phyloP scores from a whole-genome alignment of 352 stramenopile genomes.

The Phytophthora sp. region DNA sequence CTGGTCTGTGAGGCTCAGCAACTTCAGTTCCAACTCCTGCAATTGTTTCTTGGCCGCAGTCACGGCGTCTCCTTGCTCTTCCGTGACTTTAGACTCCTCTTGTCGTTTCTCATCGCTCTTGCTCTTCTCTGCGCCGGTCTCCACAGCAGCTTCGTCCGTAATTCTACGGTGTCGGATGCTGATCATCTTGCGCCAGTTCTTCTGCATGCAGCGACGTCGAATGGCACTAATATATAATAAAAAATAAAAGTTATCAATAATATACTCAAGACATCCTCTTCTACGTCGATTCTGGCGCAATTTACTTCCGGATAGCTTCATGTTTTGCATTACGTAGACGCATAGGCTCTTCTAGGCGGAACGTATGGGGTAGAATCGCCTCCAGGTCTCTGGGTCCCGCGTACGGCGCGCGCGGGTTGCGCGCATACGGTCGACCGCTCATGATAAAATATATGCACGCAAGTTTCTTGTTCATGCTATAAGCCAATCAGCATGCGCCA shows the following conservation, averaged over 20 bases:
- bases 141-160: constrained; percentile 12
- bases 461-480: too few species aligned
- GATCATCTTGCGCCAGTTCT: constrained; percentile 86
- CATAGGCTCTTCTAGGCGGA: constrained; percentile 43
- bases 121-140: constrained; percentile 15
- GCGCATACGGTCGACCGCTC: constrained; percentile 77
- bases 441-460: constrained; percentile 38
- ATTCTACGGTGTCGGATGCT: constrained; percentile 51
- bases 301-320: constrained; percentile 58
- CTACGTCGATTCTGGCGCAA: neutral
- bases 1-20: constrained; percentile 61
- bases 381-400: constrained; percentile 62
- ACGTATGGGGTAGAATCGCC: constrained; percentile 64
- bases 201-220: constrained; percentile 69
- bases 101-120: constrained; percentile 18
- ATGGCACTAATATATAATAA: constrained; percentile 52
- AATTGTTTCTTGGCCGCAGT: constrained; percentile 41
- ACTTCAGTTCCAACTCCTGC: constrained; percentile 53
- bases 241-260: neutral
- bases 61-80: constrained; percentile 33
- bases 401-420: constrained; percentile 53
- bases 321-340: constrained; percentile 40
- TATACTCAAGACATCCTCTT: neutral
- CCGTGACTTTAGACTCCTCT: constrained; percentile 25
- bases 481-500: constrained; percentile 34